Evolutionary conservation across 495 filamentous ascomycete genomes (phyloP).

Genomic region (Lasiosphaeria ovina): DNA sequence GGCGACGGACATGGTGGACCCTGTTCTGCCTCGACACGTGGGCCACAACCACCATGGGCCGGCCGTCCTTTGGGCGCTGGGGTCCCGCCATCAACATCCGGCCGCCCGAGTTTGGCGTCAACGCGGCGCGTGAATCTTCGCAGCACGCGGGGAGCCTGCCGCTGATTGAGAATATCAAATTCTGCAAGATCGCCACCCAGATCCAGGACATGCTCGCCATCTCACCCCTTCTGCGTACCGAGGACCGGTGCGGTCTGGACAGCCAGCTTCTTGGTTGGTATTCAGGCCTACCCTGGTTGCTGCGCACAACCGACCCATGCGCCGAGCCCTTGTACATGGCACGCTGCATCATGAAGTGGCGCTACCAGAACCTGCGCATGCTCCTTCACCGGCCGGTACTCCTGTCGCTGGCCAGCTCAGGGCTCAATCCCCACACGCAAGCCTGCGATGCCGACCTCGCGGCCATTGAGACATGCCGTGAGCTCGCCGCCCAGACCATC

Average conservation of each 20-base stretch:
- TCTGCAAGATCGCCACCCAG: slow-evolving; percentile 74
- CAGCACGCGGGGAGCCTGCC: slow-evolving; percentile 65
- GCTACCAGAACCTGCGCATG: slow-evolving; percentile 75
- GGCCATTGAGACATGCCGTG: slow-evolving; percentile 65
- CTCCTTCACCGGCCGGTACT: slow-evolving; percentile 75
- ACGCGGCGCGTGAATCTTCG: slow-evolving; percentile 47
- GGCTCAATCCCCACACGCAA: slow-evolving; percentile 54
- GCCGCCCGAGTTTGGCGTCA: slow-evolving; percentile 57
- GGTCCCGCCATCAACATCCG: slow-evolving; percentile 71
- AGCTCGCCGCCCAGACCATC: slow-evolving; percentile 67
- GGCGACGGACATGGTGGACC: slow-evolving; percentile 76
- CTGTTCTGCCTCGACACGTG: slow-evolving; percentile 79
- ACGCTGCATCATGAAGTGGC: slow-evolving; percentile 77
- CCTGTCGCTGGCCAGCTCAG: slow-evolving; percentile 67
- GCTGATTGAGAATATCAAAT: slow-evolving; percentile 72
- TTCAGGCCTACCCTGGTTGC: slow-evolving; percentile 66
- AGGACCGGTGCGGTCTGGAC: slow-evolving; percentile 65
- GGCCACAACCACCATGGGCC: slow-evolving; percentile 72
- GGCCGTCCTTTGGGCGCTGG: slow-evolving; percentile 73
- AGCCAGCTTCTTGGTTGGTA: slow-evolving; percentile 69
- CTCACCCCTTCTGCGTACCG: slow-evolving; percentile 61
- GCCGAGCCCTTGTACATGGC: slow-evolving; percentile 67
- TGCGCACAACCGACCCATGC: slow-evolving; percentile 67
- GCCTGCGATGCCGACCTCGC: slow-evolving; percentile 64
- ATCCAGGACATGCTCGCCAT: slow-evolving; percentile 75